Evolutionary conservation across 2,329 filamentous ascomycete species (phyloP).

Genomic region (Dactylonectria macrodidyma): DNA sequence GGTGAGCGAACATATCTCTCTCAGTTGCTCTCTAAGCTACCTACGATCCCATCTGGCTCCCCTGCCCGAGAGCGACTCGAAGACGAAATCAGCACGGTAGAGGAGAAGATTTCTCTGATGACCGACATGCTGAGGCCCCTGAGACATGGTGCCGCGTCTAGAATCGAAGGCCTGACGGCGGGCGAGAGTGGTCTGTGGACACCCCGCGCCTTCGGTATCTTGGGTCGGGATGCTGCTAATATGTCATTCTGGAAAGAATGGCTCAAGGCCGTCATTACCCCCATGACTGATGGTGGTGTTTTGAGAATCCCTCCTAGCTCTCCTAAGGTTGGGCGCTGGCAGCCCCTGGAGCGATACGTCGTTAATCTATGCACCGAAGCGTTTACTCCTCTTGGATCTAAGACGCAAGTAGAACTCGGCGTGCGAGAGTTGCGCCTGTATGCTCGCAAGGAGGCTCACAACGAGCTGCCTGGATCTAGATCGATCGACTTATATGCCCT

Average conservation of each 20-base stretch:
- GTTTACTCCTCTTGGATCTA: conserved; percentile 90
- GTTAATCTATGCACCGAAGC: conserved; percentile 97
- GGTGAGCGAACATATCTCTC: conserved; percentile 92
- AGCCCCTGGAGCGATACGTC: conserved; percentile 95
- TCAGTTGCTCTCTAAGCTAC: conserved; percentile 86
- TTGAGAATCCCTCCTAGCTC: conserved; percentile 89
- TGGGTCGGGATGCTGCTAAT: conserved; percentile 86
- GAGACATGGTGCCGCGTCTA: conserved; percentile 93
- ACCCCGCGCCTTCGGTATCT: conserved; percentile 91
- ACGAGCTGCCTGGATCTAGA: conserved; percentile 92
- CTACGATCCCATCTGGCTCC: conserved; percentile 84
- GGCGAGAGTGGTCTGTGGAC: conserved; percentile 98
- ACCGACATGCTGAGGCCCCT: conserved; percentile 94
- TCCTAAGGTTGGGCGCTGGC: conserved; percentile 93
- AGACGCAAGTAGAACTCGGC: conserved; percentile 94
- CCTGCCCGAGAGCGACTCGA: conserved; percentile 86
- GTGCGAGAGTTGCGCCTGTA: conserved; percentile 93
- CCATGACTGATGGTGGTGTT: conserved; percentile 92
- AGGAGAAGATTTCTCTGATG: conserved; percentile 98
- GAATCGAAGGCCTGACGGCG: conserved; percentile 96
- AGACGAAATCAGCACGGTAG: conserved; percentile 94
- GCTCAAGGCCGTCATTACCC: conserved; percentile 93
- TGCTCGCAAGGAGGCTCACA: conserved; percentile 90
- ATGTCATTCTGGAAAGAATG: conserved; percentile 99
- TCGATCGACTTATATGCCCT: conserved; percentile 94